A percentile compares a stretch with the other conserved stretches of the same genome.
These are phyloP conservation scores for Talaromyces amestolkiae DNA, from an alignment of 2,329 filamentous ascomycete genomes.

Conservation along the genomic window DNA sequence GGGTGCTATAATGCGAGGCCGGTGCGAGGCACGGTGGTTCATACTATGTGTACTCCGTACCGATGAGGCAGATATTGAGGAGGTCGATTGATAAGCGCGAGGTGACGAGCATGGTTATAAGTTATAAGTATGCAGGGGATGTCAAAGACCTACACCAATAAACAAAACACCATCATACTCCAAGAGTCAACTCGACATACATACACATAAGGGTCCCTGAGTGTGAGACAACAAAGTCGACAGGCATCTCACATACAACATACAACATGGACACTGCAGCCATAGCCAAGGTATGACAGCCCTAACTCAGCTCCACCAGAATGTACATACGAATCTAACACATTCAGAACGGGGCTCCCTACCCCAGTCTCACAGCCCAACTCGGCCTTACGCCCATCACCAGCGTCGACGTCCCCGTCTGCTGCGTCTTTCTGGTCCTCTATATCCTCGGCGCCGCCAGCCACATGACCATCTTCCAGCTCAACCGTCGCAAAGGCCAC, in stretches of 20 bases:
- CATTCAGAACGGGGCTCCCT: conserved; percentile 26
- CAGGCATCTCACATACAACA: background rate
- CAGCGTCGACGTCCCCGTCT: conserved; percentile 63
- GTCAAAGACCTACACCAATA: background rate
- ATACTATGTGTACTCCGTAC: background rate
- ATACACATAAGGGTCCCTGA: no score
- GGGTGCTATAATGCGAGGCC: background rate
- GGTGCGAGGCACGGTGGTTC: background rate
- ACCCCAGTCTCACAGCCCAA: conserved; percentile 30
- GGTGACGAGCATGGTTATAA: background rate
- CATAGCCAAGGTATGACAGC: background rate
- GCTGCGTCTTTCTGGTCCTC: conserved; percentile 57
- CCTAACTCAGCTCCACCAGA: no score
- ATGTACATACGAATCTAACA: background rate
- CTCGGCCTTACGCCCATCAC: conserved; percentile 53
- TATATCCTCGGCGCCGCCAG: conserved; percentile 43
- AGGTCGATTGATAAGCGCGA: background rate
- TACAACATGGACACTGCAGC: background rate
- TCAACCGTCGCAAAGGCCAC: conserved; percentile 43
- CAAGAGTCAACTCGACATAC: no score
- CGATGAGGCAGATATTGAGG: background rate
- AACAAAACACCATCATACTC: no score
- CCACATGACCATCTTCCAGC: conserved; percentile 48
- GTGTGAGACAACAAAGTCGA: background rate
- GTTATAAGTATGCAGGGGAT: background rate